Percentiles rank a stretch among this genome's conserved stretches.
These are phyloP conservation scores for Ustilago tritici DNA, from an alignment of 1,284 basidiomycete species.

Conservation along the genomic window DNA sequence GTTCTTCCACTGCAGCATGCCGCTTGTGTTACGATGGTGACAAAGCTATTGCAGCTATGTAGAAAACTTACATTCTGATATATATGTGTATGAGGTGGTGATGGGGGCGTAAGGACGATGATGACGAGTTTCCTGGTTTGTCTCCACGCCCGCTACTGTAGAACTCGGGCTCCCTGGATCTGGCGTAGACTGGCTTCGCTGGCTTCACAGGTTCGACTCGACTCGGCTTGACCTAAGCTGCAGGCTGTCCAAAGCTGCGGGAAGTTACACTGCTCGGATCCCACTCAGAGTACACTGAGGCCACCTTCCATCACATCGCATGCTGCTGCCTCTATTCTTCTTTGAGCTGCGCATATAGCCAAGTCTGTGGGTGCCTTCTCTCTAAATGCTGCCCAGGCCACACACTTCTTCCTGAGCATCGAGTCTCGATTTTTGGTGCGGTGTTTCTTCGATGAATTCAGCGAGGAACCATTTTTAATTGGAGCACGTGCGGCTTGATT, in stretches of 20 bases:
- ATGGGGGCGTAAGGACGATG: constrained; percentile 25
- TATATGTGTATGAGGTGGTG: constrained; percentile 38
- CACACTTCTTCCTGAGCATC: not conserved
- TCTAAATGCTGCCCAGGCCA: too few relatives aligned
- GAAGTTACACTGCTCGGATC: not conserved
- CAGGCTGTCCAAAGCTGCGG: constrained; percentile 6
- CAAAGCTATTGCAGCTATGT: constrained; percentile 22
- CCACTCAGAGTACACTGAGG: too few relatives aligned
- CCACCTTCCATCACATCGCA: not conserved
- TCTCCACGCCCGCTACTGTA: not conserved
- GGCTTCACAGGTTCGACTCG: not conserved
- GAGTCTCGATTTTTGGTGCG: too few relatives aligned
- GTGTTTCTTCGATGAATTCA: not conserved
- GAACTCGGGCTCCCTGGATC: too few relatives aligned
- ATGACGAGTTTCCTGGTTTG: constrained; percentile 11
- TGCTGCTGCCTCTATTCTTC: not conserved
- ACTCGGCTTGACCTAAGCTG: not conserved
- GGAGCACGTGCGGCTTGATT: not conserved
- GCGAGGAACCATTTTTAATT: not conserved
- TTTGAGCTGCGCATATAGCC: too few relatives aligned
- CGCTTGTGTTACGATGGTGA: not conserved
- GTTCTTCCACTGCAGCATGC: constrained; percentile 6
- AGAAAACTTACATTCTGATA: constrained; percentile 44
- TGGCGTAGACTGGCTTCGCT: not conserved
- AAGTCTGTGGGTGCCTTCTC: too few relatives aligned